Percentiles rank a stretch among this genome's conserved stretches.
Evolutionary conservation across 331 rosid species (phyloP).

Genomic region (Quercus phellos): DNA sequence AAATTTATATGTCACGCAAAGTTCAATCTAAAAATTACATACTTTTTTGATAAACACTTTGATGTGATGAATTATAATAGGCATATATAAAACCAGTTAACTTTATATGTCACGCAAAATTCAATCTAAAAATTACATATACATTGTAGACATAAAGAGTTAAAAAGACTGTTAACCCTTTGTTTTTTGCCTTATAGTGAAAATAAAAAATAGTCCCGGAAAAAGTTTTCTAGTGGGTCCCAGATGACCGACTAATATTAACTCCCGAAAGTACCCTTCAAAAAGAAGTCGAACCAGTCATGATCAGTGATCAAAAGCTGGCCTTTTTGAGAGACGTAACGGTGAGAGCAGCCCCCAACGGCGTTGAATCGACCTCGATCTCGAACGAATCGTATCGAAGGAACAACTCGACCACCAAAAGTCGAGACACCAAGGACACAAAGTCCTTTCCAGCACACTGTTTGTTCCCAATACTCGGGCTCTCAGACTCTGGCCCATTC

Average conservation of each 20-base stretch:
- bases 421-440: constrained; percentile 48
- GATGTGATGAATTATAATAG: too few relatives aligned
- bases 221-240: too few relatives aligned
- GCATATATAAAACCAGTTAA: too few relatives aligned
- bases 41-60: too few relatives aligned
- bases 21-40: too few relatives aligned
- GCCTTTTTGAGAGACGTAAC: constrained; percentile 69
- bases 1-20: too few relatives aligned
- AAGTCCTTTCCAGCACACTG: constrained; percentile 91
- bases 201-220: too few relatives aligned
- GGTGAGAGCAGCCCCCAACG: constrained; percentile 57
- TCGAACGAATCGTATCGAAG: constrained; percentile 74
- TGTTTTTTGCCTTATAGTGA: too few relatives aligned
- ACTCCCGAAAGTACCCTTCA: not conserved
- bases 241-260: not conserved
- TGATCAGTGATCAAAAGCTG: constrained; percentile 25
- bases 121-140: too few relatives aligned
- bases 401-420: constrained; percentile 72
- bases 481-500: constrained; percentile 72
- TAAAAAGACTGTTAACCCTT: too few relatives aligned
- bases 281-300: not conserved
- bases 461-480: constrained; percentile 47
- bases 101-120: too few relatives aligned
- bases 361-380: constrained; percentile 35
- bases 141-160: too few relatives aligned